Conservation (phyloP, 192 early-diverging fungal genomes). For the Rhizoclosmatium sp. region DNA sequence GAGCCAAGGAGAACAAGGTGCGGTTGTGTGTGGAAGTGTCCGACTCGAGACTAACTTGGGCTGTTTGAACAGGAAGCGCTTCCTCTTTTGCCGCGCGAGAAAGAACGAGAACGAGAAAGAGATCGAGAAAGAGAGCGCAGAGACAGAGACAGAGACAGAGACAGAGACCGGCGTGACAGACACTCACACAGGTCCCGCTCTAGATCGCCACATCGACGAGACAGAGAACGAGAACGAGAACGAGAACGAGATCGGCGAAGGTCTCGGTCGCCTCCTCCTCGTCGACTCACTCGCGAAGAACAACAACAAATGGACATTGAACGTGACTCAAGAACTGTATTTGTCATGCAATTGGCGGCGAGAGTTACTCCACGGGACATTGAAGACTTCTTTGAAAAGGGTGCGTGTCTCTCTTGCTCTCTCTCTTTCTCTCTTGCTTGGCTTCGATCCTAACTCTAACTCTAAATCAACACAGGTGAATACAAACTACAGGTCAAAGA, state of each 20-base stretch:
- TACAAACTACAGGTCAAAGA: conserved; percentile 64
- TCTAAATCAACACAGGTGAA: too few species aligned
- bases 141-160: conserved; percentile 27
- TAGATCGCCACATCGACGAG: conserved; percentile 18
- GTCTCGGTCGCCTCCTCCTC: not conserved
- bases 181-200: conserved; percentile 41
- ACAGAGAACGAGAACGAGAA: conserved; percentile 20
- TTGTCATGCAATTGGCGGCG: conserved; percentile 92
- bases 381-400: conserved; percentile 79
- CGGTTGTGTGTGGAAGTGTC: not conserved
- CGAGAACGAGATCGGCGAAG: conserved; percentile 6
- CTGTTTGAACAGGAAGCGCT: not conserved
- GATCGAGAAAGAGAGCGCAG: conserved; percentile 23
- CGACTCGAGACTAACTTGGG: not conserved
- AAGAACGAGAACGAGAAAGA: conserved; percentile 17
- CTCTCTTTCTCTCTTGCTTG: conserved; percentile 70
- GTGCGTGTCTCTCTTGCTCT: conserved; percentile 32
- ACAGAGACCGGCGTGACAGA: conserved; percentile 39
- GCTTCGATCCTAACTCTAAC: not conserved
- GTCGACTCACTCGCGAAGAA: conserved; percentile 14
- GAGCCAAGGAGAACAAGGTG: not conserved
- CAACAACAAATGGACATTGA: not conserved
- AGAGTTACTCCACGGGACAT: conserved; percentile 81
- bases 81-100: not conserved
- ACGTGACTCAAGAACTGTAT: conserved; percentile 77